Base-by-base conservation (phyloP, 31 red algal genomes). In the Bonnemaisonia californica region DNA sequence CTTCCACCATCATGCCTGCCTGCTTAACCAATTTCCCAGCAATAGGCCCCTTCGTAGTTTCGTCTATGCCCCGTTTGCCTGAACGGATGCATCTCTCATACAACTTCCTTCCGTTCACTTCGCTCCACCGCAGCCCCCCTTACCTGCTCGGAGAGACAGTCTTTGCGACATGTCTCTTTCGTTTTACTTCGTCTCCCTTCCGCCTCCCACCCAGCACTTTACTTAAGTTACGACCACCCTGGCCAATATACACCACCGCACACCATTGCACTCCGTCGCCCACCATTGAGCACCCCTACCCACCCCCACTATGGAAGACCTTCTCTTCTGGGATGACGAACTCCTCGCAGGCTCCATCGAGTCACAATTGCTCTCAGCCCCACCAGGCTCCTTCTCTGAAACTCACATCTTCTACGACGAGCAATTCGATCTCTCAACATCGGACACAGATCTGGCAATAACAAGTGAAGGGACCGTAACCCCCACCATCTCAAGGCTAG, bases 381-480 rank as follows among this genome's bases (percentile, higher is more conserved):
- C 47, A 22, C 38, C 41, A 13, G 42, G 57, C 33, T 91, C 88
- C 48, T 56, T 91, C 28, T 91, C 84, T 57, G 88, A 91, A n/a
- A 61, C 34, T 2, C 60, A 91, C 56, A 72, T 91, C 62, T 84
- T 91, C 39, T 84, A 74, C 48, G 47, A 70, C 59, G 88, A 91
- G 70, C 45, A 57, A 2, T 16, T 51, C 45, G 45, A 51, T 51
- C 45, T 16, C 7, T 11, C 45, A 51, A 51, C 16, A 7, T 11
- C 45, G 9, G 45, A 51, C 7, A 51, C 45, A 51, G 45, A 51
- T 51, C 45, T 51, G 9, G 9, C 45, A 11, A 7, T 51, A 51
- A 51, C 45, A n/a, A n/a, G n/a, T n/a, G n/a, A n/a, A 11, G 45
- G 9, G 9, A 11, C 45, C 7, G 9, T 51, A 51, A 51, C 45